These are phyloP conservation scores for Leersia perrieri DNA, from an alignment of 176 grass and related monocot species.

Conservation along the genomic window DNA sequence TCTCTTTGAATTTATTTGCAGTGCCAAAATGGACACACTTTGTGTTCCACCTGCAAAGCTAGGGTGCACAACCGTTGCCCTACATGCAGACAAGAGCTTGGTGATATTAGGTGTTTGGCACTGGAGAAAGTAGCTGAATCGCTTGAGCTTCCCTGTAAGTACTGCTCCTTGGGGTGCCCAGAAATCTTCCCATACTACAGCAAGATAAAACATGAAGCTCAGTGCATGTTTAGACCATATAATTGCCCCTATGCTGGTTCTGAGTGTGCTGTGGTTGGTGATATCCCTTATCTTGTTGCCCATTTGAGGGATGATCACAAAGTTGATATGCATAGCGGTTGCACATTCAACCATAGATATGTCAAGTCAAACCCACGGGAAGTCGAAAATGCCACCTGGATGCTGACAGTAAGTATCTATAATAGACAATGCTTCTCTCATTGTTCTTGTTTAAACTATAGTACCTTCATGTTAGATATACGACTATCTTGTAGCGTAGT, in stretches of 20 bases:
- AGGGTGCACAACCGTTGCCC: constrained; percentile 86
- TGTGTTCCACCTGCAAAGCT: constrained; percentile 85
- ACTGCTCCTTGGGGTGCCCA: constrained; percentile 65
- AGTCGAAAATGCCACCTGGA: constrained; percentile 91
- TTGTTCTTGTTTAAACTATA: neutral
- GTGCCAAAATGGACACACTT: constrained; percentile 92
- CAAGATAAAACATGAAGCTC: constrained; percentile 80
- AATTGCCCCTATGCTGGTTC: constrained; percentile 84
- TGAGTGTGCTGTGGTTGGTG: constrained; percentile 60
- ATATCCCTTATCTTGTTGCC: constrained; percentile 73
- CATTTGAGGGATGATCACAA: constrained; percentile 92
- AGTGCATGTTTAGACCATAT: constrained; percentile 76
- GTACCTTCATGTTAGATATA: neutral
- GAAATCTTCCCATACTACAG: constrained; percentile 88
- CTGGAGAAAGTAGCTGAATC: constrained; percentile 96
- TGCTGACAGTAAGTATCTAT: constrained; percentile 64
- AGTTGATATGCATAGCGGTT: constrained; percentile 82
- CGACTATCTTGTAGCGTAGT: neutral
- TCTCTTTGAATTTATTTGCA: constrained; percentile 37
- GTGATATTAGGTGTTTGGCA: constrained; percentile 91
- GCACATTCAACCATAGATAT: constrained; percentile 96
- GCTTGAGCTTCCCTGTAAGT: constrained; percentile 86
- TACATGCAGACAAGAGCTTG: constrained; percentile 89
- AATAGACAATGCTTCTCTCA: neutral
- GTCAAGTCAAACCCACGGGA: constrained; percentile 74